phyloP scores from a whole-genome alignment of 768 basidiomycete species.

The Lentinula edodes region DNA sequence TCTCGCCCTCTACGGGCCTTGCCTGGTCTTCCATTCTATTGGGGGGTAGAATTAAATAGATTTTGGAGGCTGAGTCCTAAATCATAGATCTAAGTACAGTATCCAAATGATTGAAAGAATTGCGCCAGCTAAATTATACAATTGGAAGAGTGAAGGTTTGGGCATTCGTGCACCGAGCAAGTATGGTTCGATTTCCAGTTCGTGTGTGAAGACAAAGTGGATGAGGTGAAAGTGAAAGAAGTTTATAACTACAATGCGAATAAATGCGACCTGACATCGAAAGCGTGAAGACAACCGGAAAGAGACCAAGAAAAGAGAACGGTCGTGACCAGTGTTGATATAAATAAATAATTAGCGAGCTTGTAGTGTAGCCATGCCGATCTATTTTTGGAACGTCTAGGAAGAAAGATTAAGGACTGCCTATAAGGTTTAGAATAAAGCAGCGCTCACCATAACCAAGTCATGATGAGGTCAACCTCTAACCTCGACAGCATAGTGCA shows the following conservation, averaged over 20 bases:
- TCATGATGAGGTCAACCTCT: constrained; percentile 5
- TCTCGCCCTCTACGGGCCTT: too few relatives aligned
- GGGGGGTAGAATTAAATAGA: neutral
- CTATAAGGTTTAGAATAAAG: neutral
- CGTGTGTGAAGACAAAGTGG: neutral
- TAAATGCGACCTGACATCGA: constrained; percentile 5
- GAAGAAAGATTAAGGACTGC: neutral
- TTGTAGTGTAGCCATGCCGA: neutral
- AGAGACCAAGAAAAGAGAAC: neutral
- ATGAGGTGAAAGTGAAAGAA: neutral
- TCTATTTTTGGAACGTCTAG: constrained; percentile 1
- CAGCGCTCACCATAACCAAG: neutral
- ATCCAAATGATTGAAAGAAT: constrained; percentile 3
- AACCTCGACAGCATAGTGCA: constrained; percentile 68
- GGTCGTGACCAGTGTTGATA: neutral
- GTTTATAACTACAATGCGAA: constrained; percentile 5
- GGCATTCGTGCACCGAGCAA: neutral
- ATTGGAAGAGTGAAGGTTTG: neutral
- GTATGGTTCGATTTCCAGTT: neutral
- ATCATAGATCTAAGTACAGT: neutral
- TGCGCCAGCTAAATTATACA: constrained; percentile 7
- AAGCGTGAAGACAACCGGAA: constrained; percentile 4
- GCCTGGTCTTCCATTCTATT: neutral
- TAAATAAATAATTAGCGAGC: neutral
- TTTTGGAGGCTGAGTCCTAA: constrained; percentile 4